Base-by-base conservation (phyloP, 2,329 filamentous ascomycete genomes). In the Colletotrichum eleusines region DNA sequence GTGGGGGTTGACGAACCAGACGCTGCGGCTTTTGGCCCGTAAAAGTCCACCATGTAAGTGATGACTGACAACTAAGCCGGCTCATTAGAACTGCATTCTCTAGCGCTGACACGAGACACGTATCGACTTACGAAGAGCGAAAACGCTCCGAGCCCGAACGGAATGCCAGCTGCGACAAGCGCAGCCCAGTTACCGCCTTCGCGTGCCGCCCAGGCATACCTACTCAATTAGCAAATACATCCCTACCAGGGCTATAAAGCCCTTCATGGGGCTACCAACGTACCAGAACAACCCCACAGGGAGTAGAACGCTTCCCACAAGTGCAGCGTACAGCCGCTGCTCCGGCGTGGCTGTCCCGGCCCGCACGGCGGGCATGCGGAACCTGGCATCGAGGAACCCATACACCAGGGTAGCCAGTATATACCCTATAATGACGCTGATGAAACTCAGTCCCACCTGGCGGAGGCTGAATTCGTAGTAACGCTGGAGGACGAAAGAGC, bases 121-220 rank as follows among this genome's bases (percentile, higher is more conserved):
- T 1, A 0, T 6, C 2, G 1, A 23, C 68, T 3, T 50, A 72
- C 26, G 18, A 71, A 48, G 28, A 63, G 31, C 0, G 35, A 31
- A 35, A 62, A 59, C 1, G 42, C 20, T 5, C 58, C 58, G 0
- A 64, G 31, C 5, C 54, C 69, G 18, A 75, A 75, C 4, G 74
- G 74, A 14, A 75, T 74, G 2, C 73, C 50, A 0, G 74, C 73
- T 6, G 67, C 69, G 7, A 72, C 72, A 0, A 75, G 68, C 26
- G 68, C 71, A 0, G 72, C 71, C 75, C 74, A 76, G 20, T 73
- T 67, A 0, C 68, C 68, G 12, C 67, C 67, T 35, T 51, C 48
- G 7, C 50, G 0, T 84, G 82, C 23, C 75, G 80, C 66, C 85
- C 87, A 71, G 0, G 68, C 63, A 14, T 71, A 70, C 60, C 66